These are phyloP conservation scores for Leishmania braziliensis DNA, from an alignment of 208 protist species.

Conservation along the genomic window DNA sequence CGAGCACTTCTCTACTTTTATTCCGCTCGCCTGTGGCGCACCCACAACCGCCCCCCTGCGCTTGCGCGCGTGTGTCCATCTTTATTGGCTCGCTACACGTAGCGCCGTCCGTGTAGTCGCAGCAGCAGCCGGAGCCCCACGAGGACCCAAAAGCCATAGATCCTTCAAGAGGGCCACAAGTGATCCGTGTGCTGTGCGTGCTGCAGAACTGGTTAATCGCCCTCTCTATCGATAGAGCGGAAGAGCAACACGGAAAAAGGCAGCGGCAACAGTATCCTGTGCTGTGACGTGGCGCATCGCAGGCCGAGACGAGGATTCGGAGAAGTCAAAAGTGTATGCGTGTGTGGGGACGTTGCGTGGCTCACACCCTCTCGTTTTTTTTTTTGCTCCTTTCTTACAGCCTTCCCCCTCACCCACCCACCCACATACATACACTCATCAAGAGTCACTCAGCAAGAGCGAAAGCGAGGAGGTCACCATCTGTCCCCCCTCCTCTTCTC, in stretches of 20 bases:
- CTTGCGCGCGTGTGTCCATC: background rate
- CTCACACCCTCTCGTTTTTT: background rate
- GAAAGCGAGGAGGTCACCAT: background rate
- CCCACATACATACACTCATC: background rate
- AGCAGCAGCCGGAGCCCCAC: background rate
- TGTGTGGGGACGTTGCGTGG: background rate
- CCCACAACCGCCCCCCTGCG: background rate
- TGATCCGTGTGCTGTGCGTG: background rate
- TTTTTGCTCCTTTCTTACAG: background rate
- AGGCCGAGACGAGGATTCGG: background rate
- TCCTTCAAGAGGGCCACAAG: no score
- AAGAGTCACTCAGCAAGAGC: background rate
- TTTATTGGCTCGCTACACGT: slow-evolving; percentile 15
- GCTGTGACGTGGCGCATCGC: background rate
- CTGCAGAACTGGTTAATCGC: background rate
- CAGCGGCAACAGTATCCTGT: background rate
- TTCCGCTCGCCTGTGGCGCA: slow-evolving; percentile 13
- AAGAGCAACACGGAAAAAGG: background rate
- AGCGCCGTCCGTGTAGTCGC: slow-evolving; percentile 36
- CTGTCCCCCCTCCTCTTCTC: background rate
- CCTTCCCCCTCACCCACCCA: background rate
- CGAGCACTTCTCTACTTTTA: slow-evolving; percentile 5
- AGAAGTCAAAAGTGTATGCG: background rate
- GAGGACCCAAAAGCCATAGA: slow-evolving; percentile 3
- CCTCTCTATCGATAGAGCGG: background rate